Base-by-base conservation (phyloP, 2,329 filamentous ascomycete species). In the Ophiostoma quercus region DNA sequence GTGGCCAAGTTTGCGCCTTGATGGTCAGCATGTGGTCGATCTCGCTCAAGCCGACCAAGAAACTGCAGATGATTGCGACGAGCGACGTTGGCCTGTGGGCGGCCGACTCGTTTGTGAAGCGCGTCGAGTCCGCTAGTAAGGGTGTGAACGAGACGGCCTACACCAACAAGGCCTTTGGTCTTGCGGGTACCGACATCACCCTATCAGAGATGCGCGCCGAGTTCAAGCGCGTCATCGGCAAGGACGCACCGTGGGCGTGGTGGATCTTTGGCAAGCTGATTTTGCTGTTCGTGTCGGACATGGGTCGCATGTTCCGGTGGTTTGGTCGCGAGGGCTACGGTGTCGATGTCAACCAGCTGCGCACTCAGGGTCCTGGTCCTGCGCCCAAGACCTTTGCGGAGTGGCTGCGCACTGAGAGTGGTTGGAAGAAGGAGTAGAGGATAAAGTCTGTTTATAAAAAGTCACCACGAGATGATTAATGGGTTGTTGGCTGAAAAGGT, bases 271-370 rank as follows among this genome's bases (percentile, higher is more conserved):
- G 76, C 2, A 75, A 72, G 69, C 73, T 73, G 1, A 29, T 77
- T 66, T 71, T 79, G 69, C 76, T 75, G 74, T 71, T 72, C 2
- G 70, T 77, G 2, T 71, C 72, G 14, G 77, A 80, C 7, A 66
- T 80, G 2, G 75, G 76, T 5, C 71, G 60, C 5, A 81, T 80
- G 79, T 80, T 80, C 65, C 37, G 54, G 14, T 82, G 76, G 69
- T 81, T 82, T 57, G 77, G 79, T 72, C 73, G 73, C 14, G 74
- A 77, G n/a, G 80, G 79, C n/a, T 82, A 81, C 68, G 79, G 77
- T 0, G 79, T 75, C 2, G 79, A 82, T 74, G 76, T 82, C 9
- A 71, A 70, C 29, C 76, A 74, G 12, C 71, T 78, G 66, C 75
- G 74, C 71, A 70, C 68, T 32, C 73, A 76, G 70, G 74, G 79